Evolutionary conservation across 2,329 filamentous ascomycete species (phyloP), one percentile per base, ranked within the genome.

Genomic region (Colletotrichum destructivum): DNA sequence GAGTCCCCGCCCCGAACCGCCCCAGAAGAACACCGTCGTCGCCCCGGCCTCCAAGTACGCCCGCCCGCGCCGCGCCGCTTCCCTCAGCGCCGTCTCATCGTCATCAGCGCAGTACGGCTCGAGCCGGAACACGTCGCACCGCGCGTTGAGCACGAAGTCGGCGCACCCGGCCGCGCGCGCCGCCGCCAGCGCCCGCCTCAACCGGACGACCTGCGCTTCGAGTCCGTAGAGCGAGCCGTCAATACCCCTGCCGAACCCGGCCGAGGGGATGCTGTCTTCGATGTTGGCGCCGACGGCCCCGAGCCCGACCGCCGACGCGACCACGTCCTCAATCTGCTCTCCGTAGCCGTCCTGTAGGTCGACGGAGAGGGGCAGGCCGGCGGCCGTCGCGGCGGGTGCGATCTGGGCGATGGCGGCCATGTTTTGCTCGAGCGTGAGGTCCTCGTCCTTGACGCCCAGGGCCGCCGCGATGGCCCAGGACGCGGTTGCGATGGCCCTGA

Each of bases 301-400:
- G 0, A 85, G 70, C 3, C 81, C 77, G n/a, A 91, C 84, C 1
- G 86, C 81, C 2, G 76, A 76, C 7, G 78, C 77, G 2, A 90
- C 81, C 0, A 82, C 85, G 5, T 85, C 82, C 6, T 80, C 83
- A 2, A 89, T 82, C 23, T 77, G 75, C 2, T 83, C 78, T 2
- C 85, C 86, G 73, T 90, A 92, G 0, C 89, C 90, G 75, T 92
- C 89, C 77, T 91, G 89, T 2, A 91, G 77, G 75, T 92, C 90
- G 6, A 86, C 87, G 0, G 86, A 88, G 0, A 92, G 77, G 0
- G 88, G 88, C 2, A 88, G 79, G 7, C 81, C 79, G 47, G 82
- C 79, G 15, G 80, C 75, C 13, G 76, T 76, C 15, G 84, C 83
- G 4, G 87, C 77, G 2, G 81, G 78, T 0, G 84, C 84, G 67